Evolutionary conservation across 352 stramenopile species (phyloP), one percentile per base, ranked within the genome.

Genomic region (Plasmopara viticola): DNA sequence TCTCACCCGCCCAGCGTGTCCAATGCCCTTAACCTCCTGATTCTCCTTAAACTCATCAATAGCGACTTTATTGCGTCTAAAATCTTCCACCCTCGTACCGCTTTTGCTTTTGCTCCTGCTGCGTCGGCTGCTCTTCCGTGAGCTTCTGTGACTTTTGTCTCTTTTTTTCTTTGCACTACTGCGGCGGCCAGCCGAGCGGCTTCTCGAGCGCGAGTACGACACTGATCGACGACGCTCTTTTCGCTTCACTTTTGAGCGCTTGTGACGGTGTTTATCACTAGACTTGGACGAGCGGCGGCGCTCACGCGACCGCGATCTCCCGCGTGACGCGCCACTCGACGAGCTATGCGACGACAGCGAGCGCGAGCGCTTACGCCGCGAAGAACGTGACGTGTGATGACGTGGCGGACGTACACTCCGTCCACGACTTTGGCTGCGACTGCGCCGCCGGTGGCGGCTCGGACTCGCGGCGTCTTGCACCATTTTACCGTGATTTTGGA

Each of bases 271-370:
- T 49, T 50, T 62, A 14, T 64, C 60, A 48, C 56, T 51, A 1
- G 48, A 49, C 35, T 63, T 72, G 38, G 61, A 58, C 29, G 48
- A 48, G 42, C 48, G 59, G 17, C 61, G 59, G 9, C 35, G 58
- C 31, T 73, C 52, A 14, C 64, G 51, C 20, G 70, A 82, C 12
- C 70, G 65, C 48, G 67, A 82, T 46, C 71, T 53, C 28, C 66
- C 76, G 30, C 66, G 60, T 4, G 70, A 72, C 38, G 53, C 48
- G 20, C 46, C 47, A 43, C 39, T 64, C 6, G 65, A 72, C 15
- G 30, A 37, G 39, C 49, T 54, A 15, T 10, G 15, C 30, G 63
- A 74, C 50, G 58, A 62, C 12, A 53, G 38, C 14, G 72, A 80
- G 9, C 61, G 59, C 4, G 60, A 72, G 14, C 58, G 61, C 17